Conservation (phyloP, 2,329 filamentous ascomycete species). For the Lachnellula suecica region DNA sequence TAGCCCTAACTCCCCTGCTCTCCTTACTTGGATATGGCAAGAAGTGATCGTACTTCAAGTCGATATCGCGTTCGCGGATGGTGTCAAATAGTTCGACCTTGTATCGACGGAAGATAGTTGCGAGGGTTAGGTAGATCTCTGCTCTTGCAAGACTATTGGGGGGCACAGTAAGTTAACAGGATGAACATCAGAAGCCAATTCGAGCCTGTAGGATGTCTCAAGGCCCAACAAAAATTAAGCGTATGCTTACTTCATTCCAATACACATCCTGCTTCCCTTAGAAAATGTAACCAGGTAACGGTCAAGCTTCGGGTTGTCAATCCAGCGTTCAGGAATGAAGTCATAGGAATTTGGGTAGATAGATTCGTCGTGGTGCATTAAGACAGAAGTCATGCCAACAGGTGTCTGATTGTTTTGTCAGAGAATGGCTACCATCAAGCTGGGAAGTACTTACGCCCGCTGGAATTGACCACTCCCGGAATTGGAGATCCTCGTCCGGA, state of each 20-base stretch:
- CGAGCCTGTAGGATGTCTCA: too few species aligned
- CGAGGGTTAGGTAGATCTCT: constrained; percentile 20
- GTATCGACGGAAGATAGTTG: constrained; percentile 19
- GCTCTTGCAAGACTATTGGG: constrained; percentile 20
- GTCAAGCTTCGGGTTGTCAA: constrained; percentile 23
- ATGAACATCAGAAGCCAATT: too few species aligned
- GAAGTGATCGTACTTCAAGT: constrained; percentile 19
- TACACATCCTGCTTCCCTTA: constrained; percentile 22
- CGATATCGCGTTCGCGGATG: constrained; percentile 14
- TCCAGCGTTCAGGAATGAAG: constrained; percentile 40
- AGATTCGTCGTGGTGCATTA: constrained; percentile 31
- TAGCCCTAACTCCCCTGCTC: constrained; percentile 18
- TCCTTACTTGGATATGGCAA: constrained; percentile 9
- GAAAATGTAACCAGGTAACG: constrained; percentile 23
- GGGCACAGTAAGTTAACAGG: background rate
- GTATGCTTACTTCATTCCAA: constrained; percentile 21
- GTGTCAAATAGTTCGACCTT: constrained; percentile 18
- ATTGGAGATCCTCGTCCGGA: constrained; percentile 22
- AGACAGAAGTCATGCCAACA: constrained; percentile 21
- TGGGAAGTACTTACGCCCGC: constrained; percentile 21
- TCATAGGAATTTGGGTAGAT: constrained; percentile 30
- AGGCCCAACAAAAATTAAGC: background rate
- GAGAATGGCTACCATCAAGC: background rate
- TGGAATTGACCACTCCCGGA: constrained; percentile 22
- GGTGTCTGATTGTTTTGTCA: constrained; percentile 12